Evolutionary conservation across 108 stramenopile genomes (phyloP).

Genomic region (Epipyxis sp.): DNA sequence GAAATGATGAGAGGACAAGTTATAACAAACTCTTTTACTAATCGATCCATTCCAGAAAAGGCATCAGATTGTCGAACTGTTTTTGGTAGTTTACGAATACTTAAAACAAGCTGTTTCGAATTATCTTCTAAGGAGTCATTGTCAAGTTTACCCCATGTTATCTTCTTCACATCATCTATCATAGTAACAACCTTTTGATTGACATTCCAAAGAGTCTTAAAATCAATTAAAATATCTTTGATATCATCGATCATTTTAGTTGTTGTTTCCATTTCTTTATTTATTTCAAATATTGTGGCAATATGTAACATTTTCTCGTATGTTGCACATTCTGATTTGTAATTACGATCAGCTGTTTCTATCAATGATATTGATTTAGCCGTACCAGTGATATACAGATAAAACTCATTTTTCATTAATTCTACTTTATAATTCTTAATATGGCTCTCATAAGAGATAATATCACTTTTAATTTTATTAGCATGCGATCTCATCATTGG

Average conservation of each 20-base stretch:
- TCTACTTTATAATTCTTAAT: not conserved
- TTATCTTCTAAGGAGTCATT: slow-evolving; percentile 48
- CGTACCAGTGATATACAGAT: slow-evolving; percentile 9
- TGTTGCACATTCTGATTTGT: slow-evolving; percentile 36
- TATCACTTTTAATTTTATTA: slow-evolving; percentile 13
- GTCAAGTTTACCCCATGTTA: slow-evolving; percentile 38
- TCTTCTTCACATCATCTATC: slow-evolving; percentile 44
- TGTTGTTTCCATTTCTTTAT: slow-evolving; percentile 37
- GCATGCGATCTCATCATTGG: slow-evolving; percentile 29
- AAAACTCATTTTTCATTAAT: slow-evolving; percentile 17
- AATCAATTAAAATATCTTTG: slow-evolving; percentile 37
- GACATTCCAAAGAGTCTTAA: slow-evolving; percentile 40
- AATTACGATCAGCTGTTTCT: not conserved
- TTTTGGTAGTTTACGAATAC: slow-evolving; percentile 44
- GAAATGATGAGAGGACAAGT: slow-evolving; percentile 44
- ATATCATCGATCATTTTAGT: slow-evolving; percentile 36
- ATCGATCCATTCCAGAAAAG: slow-evolving; percentile 36
- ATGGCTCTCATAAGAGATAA: slow-evolving; percentile 8
- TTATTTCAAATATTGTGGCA: slow-evolving; percentile 40
- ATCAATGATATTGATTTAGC: slow-evolving; percentile 7
- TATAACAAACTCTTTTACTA: slow-evolving; percentile 41
- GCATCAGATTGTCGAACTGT: slow-evolving; percentile 41
- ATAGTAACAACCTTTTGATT: slow-evolving; percentile 40
- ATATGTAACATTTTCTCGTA: slow-evolving; percentile 29
- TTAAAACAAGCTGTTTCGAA: slow-evolving; percentile 33